phyloP scores from a whole-genome alignment of 192 early-diverging fungal genomes.

The Oehlia diaphana region DNA sequence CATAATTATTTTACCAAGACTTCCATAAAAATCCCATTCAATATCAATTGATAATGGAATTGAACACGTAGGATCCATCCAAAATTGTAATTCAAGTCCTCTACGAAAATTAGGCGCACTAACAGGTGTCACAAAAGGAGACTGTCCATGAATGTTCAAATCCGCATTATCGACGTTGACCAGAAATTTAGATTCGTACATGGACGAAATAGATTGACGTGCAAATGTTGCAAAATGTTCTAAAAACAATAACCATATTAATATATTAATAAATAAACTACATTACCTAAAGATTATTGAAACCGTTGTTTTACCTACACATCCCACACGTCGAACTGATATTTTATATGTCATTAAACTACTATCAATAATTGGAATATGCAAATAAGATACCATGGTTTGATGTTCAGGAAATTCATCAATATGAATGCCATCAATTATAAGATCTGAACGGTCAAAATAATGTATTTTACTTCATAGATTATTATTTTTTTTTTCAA shows the following conservation, averaged over 20 bases:
- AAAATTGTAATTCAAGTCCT: conserved; percentile 50
- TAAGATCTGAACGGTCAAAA: conserved; percentile 27
- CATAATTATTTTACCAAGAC: conserved; percentile 65
- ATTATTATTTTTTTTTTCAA: neutral
- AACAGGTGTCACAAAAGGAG: conserved; percentile 41
- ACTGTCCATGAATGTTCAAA: conserved; percentile 54
- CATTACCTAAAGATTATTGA: neutral
- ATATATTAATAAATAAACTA: neutral
- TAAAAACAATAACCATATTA: conserved; percentile 14
- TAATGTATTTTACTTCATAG: neutral
- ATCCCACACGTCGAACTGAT: conserved; percentile 39
- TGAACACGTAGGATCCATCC: conserved; percentile 55
- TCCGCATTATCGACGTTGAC: conserved; percentile 46
- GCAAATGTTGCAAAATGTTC: conserved; percentile 51
- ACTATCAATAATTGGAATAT: conserved; percentile 52
- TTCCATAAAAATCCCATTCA: conserved; percentile 67
- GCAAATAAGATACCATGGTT: conserved; percentile 40
- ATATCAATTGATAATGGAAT: conserved; percentile 48
- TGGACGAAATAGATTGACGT: conserved; percentile 54
- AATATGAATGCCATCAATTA: conserved; percentile 33
- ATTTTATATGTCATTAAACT: conserved; percentile 54
- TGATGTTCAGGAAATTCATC: conserved; percentile 20
- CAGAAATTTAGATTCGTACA: conserved; percentile 56
- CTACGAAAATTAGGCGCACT: conserved; percentile 19
- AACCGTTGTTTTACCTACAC: conserved; percentile 31